These are phyloP conservation scores for Aspergillus panamensis DNA, from an alignment of 495 filamentous ascomycete genomes.

Conservation along the genomic window DNA sequence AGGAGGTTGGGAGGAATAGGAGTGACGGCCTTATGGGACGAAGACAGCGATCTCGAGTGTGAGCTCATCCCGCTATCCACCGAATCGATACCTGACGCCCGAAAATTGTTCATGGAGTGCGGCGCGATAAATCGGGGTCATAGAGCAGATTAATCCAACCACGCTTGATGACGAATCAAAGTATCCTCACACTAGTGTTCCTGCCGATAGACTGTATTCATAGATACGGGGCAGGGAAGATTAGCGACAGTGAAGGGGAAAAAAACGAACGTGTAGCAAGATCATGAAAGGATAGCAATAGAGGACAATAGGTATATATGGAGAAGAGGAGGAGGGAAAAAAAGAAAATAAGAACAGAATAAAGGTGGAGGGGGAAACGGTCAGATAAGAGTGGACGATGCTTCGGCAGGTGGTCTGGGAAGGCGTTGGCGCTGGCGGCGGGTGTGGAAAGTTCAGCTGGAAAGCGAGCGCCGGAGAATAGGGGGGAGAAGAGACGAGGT, in stretches of 20 bases:
- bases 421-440: slow-evolving; percentile 7
- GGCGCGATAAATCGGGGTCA: slow-evolving; percentile 16
- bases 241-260: neutral
- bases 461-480: slow-evolving; percentile 15
- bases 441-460: slow-evolving; percentile 12
- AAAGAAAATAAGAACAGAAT: slow-evolving; percentile 3
- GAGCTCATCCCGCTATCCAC: slow-evolving; percentile 32
- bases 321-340: slow-evolving; percentile 1
- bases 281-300: neutral
- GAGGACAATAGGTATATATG: neutral
- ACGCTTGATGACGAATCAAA: slow-evolving; percentile 15
- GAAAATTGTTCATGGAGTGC: slow-evolving; percentile 31
- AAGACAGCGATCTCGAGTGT: slow-evolving; percentile 49
- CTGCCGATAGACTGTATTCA: slow-evolving; percentile 11
- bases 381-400: slow-evolving; percentile 16
- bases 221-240: slow-evolving; percentile 11
- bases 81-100: slow-evolving; percentile 31
- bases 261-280: slow-evolving; percentile 3
- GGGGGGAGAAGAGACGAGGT: slow-evolving; percentile 11
- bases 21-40: slow-evolving; percentile 48
- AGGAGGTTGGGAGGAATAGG: slow-evolving; percentile 57
- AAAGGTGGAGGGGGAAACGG: neutral
- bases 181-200: slow-evolving; percentile 12
- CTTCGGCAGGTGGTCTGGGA: slow-evolving; percentile 14
- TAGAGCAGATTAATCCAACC: slow-evolving; percentile 13